A percentile compares a stretch with the other conserved stretches of the same genome.
phyloP scores from a whole-genome alignment of 2,329 filamentous ascomycete genomes.

The Neonectria coccinea region DNA sequence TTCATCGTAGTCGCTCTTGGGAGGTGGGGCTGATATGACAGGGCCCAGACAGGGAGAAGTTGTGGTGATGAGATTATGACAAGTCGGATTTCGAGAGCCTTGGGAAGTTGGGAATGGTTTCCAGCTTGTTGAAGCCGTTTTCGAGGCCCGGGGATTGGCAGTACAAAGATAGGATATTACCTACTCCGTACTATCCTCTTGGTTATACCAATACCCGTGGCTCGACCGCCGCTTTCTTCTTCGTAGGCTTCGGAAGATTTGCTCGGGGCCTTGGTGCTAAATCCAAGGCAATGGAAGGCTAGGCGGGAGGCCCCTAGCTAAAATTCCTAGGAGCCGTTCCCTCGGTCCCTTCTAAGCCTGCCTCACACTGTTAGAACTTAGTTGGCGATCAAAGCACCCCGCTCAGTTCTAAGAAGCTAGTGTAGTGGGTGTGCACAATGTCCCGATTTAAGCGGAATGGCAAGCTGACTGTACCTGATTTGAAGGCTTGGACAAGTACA shows the following conservation, averaged over 20 bases:
- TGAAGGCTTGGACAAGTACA: neutral
- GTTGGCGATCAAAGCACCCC: neutral
- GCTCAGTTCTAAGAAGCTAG: neutral
- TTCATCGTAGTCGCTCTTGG: constrained; percentile 9
- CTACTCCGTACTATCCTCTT: too few relatives aligned
- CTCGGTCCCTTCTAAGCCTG: constrained; percentile 1
- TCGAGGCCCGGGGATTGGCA: neutral
- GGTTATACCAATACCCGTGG: neutral
- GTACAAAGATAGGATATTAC: neutral
- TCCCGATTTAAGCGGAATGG: neutral
- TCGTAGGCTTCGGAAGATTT: constrained; percentile 1
- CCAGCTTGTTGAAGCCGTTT: constrained; percentile 7
- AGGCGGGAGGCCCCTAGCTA: neutral
- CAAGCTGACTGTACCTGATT: neutral
- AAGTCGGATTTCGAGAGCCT: constrained; percentile 8
- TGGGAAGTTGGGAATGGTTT: constrained; percentile 13
- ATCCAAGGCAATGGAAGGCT: constrained; percentile 11
- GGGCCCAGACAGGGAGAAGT: constrained; percentile 3
- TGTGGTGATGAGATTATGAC: constrained; percentile 19
- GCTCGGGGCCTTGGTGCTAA: constrained; percentile 2
- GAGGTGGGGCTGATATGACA: constrained; percentile 12
- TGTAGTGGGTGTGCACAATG: neutral
- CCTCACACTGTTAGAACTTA: neutral
- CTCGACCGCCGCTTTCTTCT: neutral
- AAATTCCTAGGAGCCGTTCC: constrained; percentile 7